Percentiles rank a stretch among this genome's conserved stretches.
Evolutionary conservation across 164 flowering plant species (phyloP).

Genomic region (Magnolia officinalis): DNA sequence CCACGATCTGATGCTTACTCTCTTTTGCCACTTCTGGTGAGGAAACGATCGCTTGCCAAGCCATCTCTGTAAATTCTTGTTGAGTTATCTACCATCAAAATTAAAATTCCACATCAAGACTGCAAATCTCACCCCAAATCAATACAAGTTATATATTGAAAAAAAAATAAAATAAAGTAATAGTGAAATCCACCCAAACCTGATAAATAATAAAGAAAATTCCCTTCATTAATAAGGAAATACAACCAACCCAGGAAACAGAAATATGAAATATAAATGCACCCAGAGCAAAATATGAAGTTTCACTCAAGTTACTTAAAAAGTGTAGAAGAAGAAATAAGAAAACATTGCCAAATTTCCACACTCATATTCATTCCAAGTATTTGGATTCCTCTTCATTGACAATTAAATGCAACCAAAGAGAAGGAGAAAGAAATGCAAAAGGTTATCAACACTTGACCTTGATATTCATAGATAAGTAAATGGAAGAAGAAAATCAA

Average conservation of each 20-base stretch:
- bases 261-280: neutral
- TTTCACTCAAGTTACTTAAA: neutral
- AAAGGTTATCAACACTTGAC: too few relatives aligned
- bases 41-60: constrained; percentile 93
- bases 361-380: neutral
- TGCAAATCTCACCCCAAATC: neutral
- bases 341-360: neutral
- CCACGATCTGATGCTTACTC: constrained; percentile 94
- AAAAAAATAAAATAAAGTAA: neutral
- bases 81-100: constrained; percentile 69
- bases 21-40: constrained; percentile 95
- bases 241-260: neutral
- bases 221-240: neutral
- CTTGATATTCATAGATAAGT: too few relatives aligned
- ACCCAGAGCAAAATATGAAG: neutral
- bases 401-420: neutral
- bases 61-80: constrained; percentile 96
- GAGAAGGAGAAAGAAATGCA: too few relatives aligned
- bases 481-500: too few relatives aligned
- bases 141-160: neutral
- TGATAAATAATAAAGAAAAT: neutral
- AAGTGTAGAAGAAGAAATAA: neutral
- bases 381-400: neutral
- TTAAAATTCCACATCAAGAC: neutral
- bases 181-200: neutral